These are phyloP conservation scores for Ophiostoma sp. DNA, from an alignment of 2,329 filamentous ascomycete genomes.

Conservation along the genomic window DNA sequence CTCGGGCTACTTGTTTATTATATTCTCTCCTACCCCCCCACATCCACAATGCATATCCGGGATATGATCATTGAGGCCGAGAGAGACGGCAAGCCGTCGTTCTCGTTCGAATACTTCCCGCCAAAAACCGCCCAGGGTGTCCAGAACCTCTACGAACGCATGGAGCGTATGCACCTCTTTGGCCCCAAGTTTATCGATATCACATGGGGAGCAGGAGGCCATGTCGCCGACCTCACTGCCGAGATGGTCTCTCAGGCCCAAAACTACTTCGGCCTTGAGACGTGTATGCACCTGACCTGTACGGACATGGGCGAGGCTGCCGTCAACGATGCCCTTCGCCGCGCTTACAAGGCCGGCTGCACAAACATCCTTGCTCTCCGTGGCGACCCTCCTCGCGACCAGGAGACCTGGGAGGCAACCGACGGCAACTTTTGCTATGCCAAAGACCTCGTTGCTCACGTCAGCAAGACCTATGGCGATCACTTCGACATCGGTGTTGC, in stretches of 20 bases:
- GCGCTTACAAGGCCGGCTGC: constrained; percentile 90
- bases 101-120: constrained; percentile 99
- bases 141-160: constrained; percentile 97
- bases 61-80: constrained; percentile 82
- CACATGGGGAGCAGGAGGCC: constrained; percentile 94
- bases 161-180: constrained; percentile 88
- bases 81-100: constrained; percentile 73
- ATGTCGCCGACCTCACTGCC: constrained; percentile 83
- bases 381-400: constrained; percentile 87
- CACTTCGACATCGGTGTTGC: constrained; percentile 98
- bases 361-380: constrained; percentile 93
- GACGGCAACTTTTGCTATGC: constrained; percentile 88
- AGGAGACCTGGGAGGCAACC: constrained; percentile 86
- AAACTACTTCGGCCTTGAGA: constrained; percentile 91
- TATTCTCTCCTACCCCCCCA: constrained; percentile 16
- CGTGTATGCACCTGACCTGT: constrained; percentile 98
- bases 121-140: constrained; percentile 97
- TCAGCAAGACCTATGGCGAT: constrained; percentile 70
- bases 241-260: constrained; percentile 98
- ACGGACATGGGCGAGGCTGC: constrained; percentile 95
- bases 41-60: constrained; percentile 85
- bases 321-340: constrained; percentile 79
- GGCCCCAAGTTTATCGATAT: constrained; percentile 94
- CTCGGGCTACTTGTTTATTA: neutral
- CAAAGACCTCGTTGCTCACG: constrained; percentile 74